phyloP scores from a whole-genome alignment of 768 basidiomycete species.

The Terana coerulea region DNA sequence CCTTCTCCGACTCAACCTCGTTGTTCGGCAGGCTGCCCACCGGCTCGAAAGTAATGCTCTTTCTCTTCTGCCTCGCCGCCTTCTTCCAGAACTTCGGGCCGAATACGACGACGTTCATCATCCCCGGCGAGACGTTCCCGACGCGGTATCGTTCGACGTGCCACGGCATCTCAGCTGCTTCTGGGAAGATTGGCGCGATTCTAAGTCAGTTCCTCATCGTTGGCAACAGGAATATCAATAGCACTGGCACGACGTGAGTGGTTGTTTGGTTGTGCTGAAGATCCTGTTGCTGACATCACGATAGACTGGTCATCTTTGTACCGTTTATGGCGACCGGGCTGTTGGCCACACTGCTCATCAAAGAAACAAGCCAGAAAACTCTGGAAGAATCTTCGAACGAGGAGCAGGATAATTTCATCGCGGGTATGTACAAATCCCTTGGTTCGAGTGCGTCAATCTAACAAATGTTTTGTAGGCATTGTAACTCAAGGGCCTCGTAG shows the following conservation, averaged over 20 bases:
- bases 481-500: too few relatives aligned
- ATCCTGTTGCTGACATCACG: neutral
- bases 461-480: too few relatives aligned
- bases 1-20: neutral
- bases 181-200: slow-evolving; percentile 82
- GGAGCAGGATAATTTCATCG: slow-evolving; percentile 57
- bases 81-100: slow-evolving; percentile 92
- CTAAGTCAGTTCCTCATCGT: slow-evolving; percentile 79
- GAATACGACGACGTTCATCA: slow-evolving; percentile 75
- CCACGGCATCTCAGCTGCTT: slow-evolving; percentile 81
- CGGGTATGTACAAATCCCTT: slow-evolving; percentile 15
- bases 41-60: slow-evolving; percentile 61
- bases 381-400: slow-evolving; percentile 78
- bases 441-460: too few relatives aligned
- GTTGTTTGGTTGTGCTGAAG: neutral
- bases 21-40: neutral
- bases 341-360: slow-evolving; percentile 74
- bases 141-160: slow-evolving; percentile 85
- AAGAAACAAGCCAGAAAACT: slow-evolving; percentile 67
- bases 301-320: neutral
- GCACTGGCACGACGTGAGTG: slow-evolving; percentile 67
- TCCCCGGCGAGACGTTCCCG: slow-evolving; percentile 83
- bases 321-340: slow-evolving; percentile 61
- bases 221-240: slow-evolving; percentile 62
- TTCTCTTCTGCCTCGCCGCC: slow-evolving; percentile 82